Evolutionary conservation across 805 yeast genomes (phyloP), one percentile per base, ranked within the genome.

Genomic region (Blastobotrys robertii): DNA sequence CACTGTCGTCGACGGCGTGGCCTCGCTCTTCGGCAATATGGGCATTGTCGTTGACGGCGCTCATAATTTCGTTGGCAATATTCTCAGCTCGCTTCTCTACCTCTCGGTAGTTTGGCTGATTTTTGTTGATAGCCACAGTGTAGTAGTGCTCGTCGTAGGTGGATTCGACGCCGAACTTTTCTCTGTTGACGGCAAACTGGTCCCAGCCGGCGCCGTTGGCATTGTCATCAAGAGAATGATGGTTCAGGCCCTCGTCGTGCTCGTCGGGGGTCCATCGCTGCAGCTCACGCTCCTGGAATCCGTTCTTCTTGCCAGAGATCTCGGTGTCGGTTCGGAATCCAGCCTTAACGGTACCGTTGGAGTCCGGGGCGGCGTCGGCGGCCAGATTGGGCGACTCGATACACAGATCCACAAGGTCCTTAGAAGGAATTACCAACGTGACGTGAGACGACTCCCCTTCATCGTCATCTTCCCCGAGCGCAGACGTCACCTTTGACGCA

Each of bases 1-100:
- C 95, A 46, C 83, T 75, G 56, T 84, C 95, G 6, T 84, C 95
- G 32, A 82, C 73, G 3, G 35, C 53, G 11, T 77, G 48, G 19
- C 95, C 95, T 60, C 98, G 77, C 62, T 90, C 98, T 60, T 90
- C 98, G 49, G 94, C 90, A 19, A 88, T 50, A 59, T 92, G 97
- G 25, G 75, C 65, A 57, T 84, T 87, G 22, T 81, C 81, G 16
- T 80, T 72, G 41, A 69, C 59, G 5, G 73, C 68, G 33, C 72
- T 64, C 61, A 84, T 92, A 53, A 90, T 90, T 58, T 92, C 97
- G 38, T 67, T 70, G 1, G 97, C 96, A 44, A 92, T 62, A 51
- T 69, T 68, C 38, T 80, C 87, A 3, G 98, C 98, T 45, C 74
- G 74, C 44, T 67, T 73, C 45, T 78, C 67, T 43, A 84, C 71